These are phyloP conservation scores for Arachnomyces sp. DNA, from an alignment of 2,329 filamentous ascomycete species.

Conservation along the genomic window DNA sequence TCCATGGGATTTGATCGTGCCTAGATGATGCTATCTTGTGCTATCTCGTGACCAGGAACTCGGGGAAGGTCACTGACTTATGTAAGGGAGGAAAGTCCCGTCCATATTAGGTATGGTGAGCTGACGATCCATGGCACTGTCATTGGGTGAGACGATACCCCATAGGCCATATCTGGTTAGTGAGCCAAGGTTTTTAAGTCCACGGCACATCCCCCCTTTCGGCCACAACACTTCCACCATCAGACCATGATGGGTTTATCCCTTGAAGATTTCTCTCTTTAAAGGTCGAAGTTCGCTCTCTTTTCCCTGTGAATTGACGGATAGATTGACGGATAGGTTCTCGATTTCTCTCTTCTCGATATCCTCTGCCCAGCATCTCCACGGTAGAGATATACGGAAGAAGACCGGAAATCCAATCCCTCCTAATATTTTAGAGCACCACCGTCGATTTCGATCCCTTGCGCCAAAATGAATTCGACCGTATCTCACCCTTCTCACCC, in stretches of 20 bases:
- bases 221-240: background rate
- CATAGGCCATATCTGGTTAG: background rate
- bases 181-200: background rate
- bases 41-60: background rate
- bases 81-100: no score
- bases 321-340: background rate
- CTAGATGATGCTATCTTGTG: constrained; percentile 1
- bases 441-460: no score
- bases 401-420: background rate
- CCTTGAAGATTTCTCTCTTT: no score
- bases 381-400: background rate
- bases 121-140: no score
- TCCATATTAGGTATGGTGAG: no score
- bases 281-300: no score
- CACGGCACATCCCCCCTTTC: background rate
- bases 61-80: no score
- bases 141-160: background rate
- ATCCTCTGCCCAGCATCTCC: background rate
- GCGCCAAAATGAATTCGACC: constrained; percentile 10
- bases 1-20: background rate
- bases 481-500: constrained; percentile 45
- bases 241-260: no score
- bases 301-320: background rate
- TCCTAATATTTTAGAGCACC: no score
- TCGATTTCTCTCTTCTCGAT: background rate